These are phyloP conservation scores for Oryza nivara DNA, from an alignment of 176 grass and related monocot genomes.

Conservation along the genomic window DNA sequence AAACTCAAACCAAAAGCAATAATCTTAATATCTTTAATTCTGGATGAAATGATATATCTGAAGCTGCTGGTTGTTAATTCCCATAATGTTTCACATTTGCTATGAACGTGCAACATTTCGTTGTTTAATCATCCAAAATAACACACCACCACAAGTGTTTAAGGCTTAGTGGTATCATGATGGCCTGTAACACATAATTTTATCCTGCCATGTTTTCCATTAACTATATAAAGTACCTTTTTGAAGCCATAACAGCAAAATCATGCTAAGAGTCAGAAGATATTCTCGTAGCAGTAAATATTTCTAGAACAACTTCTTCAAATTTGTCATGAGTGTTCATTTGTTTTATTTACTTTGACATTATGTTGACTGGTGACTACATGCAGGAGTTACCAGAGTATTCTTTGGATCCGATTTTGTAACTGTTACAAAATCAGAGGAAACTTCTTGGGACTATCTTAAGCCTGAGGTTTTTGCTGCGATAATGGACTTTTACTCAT, in stretches of 20 bases:
- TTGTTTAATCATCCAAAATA: conserved; percentile 22
- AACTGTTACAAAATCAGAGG: conserved; percentile 93
- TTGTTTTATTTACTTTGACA: neutral
- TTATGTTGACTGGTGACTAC: conserved; percentile 6
- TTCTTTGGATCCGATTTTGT: conserved; percentile 97
- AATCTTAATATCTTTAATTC: conserved; percentile 22
- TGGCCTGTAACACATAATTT: neutral
- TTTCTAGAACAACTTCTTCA: neutral
- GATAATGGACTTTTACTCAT: conserved; percentile 98
- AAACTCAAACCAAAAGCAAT: neutral
- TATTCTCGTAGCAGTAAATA: neutral
- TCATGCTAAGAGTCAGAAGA: neutral
- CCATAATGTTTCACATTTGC: neutral
- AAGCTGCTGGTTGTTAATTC: conserved; percentile 8
- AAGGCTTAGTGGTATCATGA: neutral
- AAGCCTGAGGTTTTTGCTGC: conserved; percentile 89
- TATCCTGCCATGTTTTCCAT: neutral
- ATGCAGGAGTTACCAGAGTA: conserved; percentile 86
- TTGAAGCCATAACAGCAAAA: neutral
- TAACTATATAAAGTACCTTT: neutral
- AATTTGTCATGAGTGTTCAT: neutral
- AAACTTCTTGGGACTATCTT: conserved; percentile 91
- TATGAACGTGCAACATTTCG: neutral
- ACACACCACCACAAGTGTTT: neutral
- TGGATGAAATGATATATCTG: neutral